Conservation (phyloP, 108 stramenopile species). For the Pelagomonas calceolata region DNA sequence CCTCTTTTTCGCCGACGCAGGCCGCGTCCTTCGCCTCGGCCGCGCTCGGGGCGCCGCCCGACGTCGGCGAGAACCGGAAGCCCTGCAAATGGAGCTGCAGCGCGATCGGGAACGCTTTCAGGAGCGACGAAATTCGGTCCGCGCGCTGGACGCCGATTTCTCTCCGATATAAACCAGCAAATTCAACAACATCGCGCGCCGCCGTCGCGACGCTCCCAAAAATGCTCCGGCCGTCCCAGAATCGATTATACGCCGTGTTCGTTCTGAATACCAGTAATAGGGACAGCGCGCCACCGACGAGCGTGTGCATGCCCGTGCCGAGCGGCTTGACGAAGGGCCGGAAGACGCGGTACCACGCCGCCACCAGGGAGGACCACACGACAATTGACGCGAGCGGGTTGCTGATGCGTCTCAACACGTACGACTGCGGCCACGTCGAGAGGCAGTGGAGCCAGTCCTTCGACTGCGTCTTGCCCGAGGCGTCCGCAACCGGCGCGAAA, state of each 20-base stretch:
- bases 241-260: slow-evolving; percentile 77
- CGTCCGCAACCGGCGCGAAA: no score
- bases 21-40: slow-evolving; percentile 30
- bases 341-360: not conserved
- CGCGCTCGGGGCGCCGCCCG: slow-evolving; percentile 4
- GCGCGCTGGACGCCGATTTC: slow-evolving; percentile 44
- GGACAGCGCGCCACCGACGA: slow-evolving; percentile 69
- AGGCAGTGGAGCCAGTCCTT: not conserved
- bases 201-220: slow-evolving; percentile 61
- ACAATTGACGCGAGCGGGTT: not conserved
- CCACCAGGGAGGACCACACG: not conserved
- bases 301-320: not conserved
- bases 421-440: not conserved
- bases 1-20: slow-evolving; percentile 23
- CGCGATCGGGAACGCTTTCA: slow-evolving; percentile 32
- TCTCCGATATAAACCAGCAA: slow-evolving; percentile 39
- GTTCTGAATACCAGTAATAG: slow-evolving; percentile 79
- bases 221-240: slow-evolving; percentile 75
- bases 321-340: slow-evolving; percentile 58
- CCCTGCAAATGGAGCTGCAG: slow-evolving; percentile 31
- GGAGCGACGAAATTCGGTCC: slow-evolving; percentile 17
- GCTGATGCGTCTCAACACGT: not conserved
- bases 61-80: not conserved
- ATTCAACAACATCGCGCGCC: slow-evolving; percentile 51
- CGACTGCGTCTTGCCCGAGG: no score